Percentiles rank a stretch among this genome's conserved stretches.
Conservation (phyloP, 2,329 filamentous ascomycete species). For the Diplocarpon mali region DNA sequence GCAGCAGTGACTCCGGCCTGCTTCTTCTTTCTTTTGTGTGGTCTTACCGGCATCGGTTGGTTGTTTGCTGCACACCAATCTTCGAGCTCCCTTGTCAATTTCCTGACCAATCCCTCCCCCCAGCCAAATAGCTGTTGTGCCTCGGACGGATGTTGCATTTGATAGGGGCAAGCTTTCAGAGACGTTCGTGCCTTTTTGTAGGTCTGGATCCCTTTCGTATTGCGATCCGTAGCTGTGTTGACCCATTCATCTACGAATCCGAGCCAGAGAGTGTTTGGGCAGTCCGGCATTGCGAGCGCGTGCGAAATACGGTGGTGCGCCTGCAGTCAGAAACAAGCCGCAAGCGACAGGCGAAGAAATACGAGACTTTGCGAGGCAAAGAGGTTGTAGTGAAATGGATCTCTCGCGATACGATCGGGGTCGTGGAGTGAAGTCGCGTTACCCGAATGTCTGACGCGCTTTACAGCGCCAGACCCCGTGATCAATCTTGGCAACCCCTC, state of each 20-base stretch:
- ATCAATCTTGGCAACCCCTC: no score
- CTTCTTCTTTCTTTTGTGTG: conserved; percentile 30
- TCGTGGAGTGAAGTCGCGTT: no score
- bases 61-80: conserved; percentile 56
- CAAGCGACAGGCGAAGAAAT: not conserved
- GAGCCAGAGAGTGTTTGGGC: conserved; percentile 56
- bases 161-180: conserved; percentile 61
- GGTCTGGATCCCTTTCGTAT: conserved; percentile 57
- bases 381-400: no score
- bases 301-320: no score
- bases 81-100: conserved; percentile 50
- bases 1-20: not conserved
- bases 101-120: conserved; percentile 59
- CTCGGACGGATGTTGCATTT: conserved; percentile 54
- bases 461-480: no score
- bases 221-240: conserved; percentile 55
- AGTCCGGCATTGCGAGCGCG: conserved; percentile 14
- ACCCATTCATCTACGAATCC: conserved; percentile 70
- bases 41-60: conserved; percentile 53
- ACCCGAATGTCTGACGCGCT: no score
- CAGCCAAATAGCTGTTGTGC: conserved; percentile 63
- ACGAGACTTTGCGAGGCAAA: not conserved
- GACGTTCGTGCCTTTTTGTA: conserved; percentile 70
- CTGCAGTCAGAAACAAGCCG: no score
- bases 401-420: no score